Evolutionary conservation across 768 basidiomycete species (phyloP), one percentile per base, ranked within the genome.

Genomic region (Coprinopsis cinerea): DNA sequence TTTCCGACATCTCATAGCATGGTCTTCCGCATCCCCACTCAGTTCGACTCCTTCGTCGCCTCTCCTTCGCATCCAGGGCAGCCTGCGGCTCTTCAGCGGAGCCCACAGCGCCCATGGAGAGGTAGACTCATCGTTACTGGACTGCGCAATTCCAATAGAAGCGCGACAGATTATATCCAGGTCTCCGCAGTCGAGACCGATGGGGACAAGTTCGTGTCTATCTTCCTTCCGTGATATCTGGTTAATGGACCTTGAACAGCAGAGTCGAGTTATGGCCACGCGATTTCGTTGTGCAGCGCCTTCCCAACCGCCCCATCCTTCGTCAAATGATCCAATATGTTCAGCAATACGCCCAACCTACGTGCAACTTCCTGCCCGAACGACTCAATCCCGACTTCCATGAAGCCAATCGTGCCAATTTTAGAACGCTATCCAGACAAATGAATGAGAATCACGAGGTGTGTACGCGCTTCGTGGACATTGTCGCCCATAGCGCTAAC

Each of bases 141-240:
- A 54, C 69, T 74, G 67, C 61, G 75, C 51, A 53, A 68, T 55
- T 70, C 73, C 55, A 74, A 77, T 59, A 70, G 68, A 56, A 67
- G 65, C 53, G 70, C 68, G 57, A 73, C 64, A 55, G 78, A 79
- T 59, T 73, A 76, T 52, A 70, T 83, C 44, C 71, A 67, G 46
- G 78, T 82, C 57, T 80, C 81, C 24, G 81, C 80, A 22, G 81
- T 82, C 36, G 83, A 85, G 67, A 83, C 79, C 27, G 82, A 83
- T 60, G 81, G 82, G n/a, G 79, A 84, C 57, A 81, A 74, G 83
- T 85, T 71, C 62, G 81, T 73, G 41, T 34, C 39, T 49, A 47
- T 37, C 34, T 36, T 41, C 22, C 34, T 46, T 36, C 43, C 49
- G 48, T 54, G 47, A 53, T 55, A 52, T 48, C 59, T 72, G 53